Evolutionary conservation across 163 green algal genomes (phyloP).

Genomic region (Scenedesmus sp.): DNA sequence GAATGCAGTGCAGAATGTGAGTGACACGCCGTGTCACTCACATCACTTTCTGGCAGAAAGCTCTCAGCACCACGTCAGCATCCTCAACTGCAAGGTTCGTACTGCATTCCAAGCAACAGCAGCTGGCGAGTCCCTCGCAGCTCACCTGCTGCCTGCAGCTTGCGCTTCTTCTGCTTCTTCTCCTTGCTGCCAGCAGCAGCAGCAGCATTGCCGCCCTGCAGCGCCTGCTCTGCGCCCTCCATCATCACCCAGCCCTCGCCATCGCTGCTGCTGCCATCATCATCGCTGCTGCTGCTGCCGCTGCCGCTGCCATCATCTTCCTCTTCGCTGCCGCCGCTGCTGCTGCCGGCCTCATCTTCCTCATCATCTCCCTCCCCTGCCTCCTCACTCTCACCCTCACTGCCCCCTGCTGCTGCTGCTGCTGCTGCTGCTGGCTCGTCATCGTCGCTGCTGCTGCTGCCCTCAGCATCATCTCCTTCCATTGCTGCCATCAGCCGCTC

Average conservation of each 20-base stretch:
- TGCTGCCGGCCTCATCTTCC: background rate
- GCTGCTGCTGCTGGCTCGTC: background rate
- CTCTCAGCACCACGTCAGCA: too few relatives aligned
- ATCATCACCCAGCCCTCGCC: conserved; percentile 30
- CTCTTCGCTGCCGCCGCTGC: background rate
- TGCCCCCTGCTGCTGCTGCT: background rate
- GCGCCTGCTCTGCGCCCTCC: background rate
- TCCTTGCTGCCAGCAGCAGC: conserved; percentile 41
- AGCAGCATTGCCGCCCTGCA: background rate
- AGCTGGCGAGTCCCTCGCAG: background rate
- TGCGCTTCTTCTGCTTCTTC: conserved; percentile 21
- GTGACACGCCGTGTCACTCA: too few relatives aligned
- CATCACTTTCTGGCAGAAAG: too few relatives aligned
- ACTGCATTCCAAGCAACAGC: too few relatives aligned
- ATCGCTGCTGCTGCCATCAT: background rate
- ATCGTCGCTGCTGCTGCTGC: background rate
- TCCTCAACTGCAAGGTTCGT: too few relatives aligned
- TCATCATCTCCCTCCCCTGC: conserved; percentile 11
- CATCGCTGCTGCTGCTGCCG: background rate
- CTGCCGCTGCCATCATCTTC: background rate
- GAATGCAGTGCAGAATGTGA: too few relatives aligned
- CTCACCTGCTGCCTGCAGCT: conserved; percentile 15
- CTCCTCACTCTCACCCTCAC: background rate
- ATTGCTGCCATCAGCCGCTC: conserved; percentile 43
- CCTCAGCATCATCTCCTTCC: background rate